A percentile compares a stretch with the other conserved stretches of the same genome.
Evolutionary conservation across 1,139 yeast species (phyloP).

Genomic region (Saccharomyces hybrid): DNA sequence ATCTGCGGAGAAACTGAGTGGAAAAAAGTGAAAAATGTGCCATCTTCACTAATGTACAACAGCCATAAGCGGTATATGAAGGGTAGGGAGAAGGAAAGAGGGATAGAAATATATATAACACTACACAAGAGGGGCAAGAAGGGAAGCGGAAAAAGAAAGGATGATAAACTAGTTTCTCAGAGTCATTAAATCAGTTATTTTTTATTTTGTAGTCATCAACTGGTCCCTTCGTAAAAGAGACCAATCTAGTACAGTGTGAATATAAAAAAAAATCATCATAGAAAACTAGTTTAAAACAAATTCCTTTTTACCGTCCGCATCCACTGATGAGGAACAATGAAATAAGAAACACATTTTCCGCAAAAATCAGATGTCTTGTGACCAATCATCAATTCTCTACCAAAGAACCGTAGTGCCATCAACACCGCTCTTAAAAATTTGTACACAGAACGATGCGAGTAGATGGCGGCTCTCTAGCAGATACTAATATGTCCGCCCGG

Average conservation of each 20-base stretch:
- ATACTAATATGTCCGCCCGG: constrained; percentile 38
- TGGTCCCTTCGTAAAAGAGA: constrained; percentile 20
- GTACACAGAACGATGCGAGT: constrained; percentile 29
- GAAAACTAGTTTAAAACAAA: not conserved
- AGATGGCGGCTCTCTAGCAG: constrained; percentile 20
- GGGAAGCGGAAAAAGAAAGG: not conserved
- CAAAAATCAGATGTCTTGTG: constrained; percentile 33
- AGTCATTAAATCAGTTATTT: constrained; percentile 36
- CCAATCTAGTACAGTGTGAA: constrained; percentile 35
- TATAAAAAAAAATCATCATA: constrained; percentile 29
- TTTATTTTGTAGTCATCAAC: constrained; percentile 30
- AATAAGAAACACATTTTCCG: constrained; percentile 2
- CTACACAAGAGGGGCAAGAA: not conserved
- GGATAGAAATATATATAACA: not conserved
- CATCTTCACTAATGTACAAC: not conserved
- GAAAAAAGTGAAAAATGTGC: not conserved
- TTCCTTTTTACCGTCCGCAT: not conserved
- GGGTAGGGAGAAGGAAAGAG: not conserved
- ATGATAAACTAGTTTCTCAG: constrained; percentile 19
- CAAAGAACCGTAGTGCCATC: constrained; percentile 14
- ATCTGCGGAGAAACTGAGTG: not conserved
- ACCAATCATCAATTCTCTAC: constrained; percentile 35
- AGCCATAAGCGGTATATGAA: not conserved
- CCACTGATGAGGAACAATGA: constrained; percentile 3
- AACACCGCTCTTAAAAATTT: constrained; percentile 29